phyloP scores from a whole-genome alignment of 2,329 filamentous ascomycete species.

The Nakataea oryzae region DNA sequence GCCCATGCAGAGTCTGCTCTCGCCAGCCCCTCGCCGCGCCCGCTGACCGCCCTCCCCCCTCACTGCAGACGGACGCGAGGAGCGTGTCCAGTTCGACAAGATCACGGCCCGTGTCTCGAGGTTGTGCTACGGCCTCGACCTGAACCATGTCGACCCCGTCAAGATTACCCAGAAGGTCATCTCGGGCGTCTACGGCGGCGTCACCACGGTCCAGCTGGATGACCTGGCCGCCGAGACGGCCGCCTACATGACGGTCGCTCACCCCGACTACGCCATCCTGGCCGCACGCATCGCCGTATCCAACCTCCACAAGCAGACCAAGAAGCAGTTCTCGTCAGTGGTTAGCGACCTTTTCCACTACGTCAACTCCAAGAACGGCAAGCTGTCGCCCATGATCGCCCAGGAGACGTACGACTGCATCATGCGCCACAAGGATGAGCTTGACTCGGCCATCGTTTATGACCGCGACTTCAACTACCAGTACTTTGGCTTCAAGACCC shows the following conservation, averaged over 20 bases:
- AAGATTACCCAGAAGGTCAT: conserved; percentile 99
- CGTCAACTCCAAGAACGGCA: conserved; percentile 85
- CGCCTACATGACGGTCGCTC: conserved; percentile 98
- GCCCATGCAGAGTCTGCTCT: background rate
- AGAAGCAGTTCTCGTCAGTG: conserved; percentile 98
- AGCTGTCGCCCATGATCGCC: conserved; percentile 86
- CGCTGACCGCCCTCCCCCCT: conserved; percentile 12
- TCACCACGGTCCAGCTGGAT: conserved; percentile 91
- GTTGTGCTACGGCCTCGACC: conserved; percentile 93
- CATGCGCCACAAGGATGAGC: conserved; percentile 91
- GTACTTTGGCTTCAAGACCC: conserved; percentile 99
- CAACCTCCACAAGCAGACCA: conserved; percentile 99
- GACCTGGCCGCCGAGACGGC: conserved; percentile 98
- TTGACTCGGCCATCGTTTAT: conserved; percentile 98
- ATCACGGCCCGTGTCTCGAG: conserved; percentile 97
- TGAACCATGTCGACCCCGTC: conserved; percentile 89
- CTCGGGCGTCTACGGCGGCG: conserved; percentile 96
- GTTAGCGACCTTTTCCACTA: conserved; percentile 91
- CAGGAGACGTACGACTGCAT: conserved; percentile 82
- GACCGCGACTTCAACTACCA: conserved; percentile 99
- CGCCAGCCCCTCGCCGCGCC: background rate
- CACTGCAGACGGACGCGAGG: conserved; percentile 84
- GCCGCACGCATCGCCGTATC: conserved; percentile 97
- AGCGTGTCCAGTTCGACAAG: conserved; percentile 99
- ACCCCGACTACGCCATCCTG: conserved; percentile 97